Percentiles rank a stretch among this genome's conserved stretches.
phyloP scores from a whole-genome alignment of 257 asterid genomes.

The Jaltomata sinuosa region DNA sequence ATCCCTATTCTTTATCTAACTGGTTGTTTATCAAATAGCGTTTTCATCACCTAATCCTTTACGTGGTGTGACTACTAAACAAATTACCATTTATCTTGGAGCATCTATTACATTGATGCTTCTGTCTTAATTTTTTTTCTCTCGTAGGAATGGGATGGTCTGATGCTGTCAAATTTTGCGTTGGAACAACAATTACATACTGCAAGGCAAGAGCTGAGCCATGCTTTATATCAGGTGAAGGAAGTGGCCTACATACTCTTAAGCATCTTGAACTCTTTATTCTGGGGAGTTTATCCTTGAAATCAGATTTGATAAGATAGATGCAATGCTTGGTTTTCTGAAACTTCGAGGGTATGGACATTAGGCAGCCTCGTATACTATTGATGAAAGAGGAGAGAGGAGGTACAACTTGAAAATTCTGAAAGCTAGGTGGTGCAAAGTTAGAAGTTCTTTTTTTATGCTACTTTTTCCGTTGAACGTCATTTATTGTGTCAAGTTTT shows the following conservation, averaged over 20 bases:
- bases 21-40: background rate
- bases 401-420: background rate
- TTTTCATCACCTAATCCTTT: background rate
- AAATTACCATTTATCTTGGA: background rate
- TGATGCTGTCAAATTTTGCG: conserved; percentile 95
- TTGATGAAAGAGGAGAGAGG: background rate
- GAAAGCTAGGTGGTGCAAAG: background rate
- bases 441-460: background rate
- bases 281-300: background rate
- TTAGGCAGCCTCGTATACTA: background rate
- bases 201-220: conserved; percentile 98
- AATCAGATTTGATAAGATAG: background rate
- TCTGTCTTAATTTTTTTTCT: background rate
- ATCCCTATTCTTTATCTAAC: background rate
- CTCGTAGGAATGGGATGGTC: conserved; percentile 86
- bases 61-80: background rate
- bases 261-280: background rate
- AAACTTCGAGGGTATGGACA: background rate
- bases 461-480: background rate
- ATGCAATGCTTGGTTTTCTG: background rate
- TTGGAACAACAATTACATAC: conserved; percentile 89
- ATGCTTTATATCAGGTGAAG: conserved; percentile 88
- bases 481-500: background rate
- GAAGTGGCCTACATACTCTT: background rate
- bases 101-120: background rate